A percentile compares a stretch with the other conserved stretches of the same genome.
phyloP scores from a whole-genome alignment of 2,329 filamentous ascomycete genomes.

The Tolypocladium tropicale region DNA sequence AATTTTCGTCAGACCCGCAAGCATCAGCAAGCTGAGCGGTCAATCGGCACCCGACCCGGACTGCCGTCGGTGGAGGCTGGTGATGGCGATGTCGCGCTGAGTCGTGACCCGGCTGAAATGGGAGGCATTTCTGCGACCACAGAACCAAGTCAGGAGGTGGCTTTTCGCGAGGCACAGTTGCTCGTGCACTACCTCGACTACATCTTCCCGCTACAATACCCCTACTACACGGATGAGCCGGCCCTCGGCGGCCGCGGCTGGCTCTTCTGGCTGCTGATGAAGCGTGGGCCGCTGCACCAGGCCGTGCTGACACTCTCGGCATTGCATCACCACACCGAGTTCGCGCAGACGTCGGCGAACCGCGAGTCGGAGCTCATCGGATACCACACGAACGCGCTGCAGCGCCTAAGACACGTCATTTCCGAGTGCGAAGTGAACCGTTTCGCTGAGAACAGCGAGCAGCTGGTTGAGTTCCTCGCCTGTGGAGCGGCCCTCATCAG shows the following conservation, averaged over 20 bases:
- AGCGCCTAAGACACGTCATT: slow-evolving; percentile 12
- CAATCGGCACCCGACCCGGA: neutral
- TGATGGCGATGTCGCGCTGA: neutral
- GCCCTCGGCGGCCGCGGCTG: slow-evolving; percentile 14
- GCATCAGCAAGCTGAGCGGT: neutral
- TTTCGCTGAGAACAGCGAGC: slow-evolving; percentile 7
- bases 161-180: slow-evolving; percentile 14
- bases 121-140: neutral
- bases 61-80: neutral
- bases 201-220: slow-evolving; percentile 16
- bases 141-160: neutral
- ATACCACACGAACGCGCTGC: slow-evolving; percentile 16
- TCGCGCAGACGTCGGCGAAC: slow-evolving; percentile 6
- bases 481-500: slow-evolving; percentile 15
- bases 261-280: slow-evolving; percentile 13
- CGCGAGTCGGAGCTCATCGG: slow-evolving; percentile 11
- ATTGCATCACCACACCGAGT: slow-evolving; percentile 14
- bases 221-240: slow-evolving; percentile 14
- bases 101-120: neutral
- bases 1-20: slow-evolving; percentile 11
- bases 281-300: slow-evolving; percentile 12
- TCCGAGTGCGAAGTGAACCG: slow-evolving; percentile 3
- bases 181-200: slow-evolving; percentile 17
- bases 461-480: slow-evolving; percentile 14
- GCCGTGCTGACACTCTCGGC: slow-evolving; percentile 15